These are phyloP conservation scores for Suhomyces bokatorum DNA, from an alignment of 1,139 yeast species.

Conservation along the genomic window DNA sequence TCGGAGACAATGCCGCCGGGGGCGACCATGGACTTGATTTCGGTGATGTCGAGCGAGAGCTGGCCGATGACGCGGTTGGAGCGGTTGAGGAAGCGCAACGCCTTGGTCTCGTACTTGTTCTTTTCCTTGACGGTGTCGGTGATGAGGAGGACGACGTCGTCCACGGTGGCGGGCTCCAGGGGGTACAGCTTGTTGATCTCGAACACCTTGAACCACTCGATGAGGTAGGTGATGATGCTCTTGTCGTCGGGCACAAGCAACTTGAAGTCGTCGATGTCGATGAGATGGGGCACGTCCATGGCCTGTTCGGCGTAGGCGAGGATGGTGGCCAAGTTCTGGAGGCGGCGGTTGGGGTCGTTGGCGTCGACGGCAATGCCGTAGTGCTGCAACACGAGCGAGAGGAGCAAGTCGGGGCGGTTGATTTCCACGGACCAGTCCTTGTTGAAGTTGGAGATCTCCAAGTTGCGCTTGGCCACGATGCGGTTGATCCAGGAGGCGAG, in stretches of 20 bases:
- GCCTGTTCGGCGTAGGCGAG: conserved; percentile 34
- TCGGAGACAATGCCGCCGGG: conserved; percentile 1
- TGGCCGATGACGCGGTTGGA: conserved; percentile 18
- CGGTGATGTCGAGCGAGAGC: conserved; percentile 10
- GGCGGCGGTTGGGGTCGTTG: conserved; percentile 26
- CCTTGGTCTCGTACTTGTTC: conserved; percentile 33
- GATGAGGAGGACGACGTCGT: conserved; percentile 25
- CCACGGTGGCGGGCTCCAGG: conserved; percentile 5
- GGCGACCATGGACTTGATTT: not conserved
- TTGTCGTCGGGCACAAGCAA: conserved; percentile 61
- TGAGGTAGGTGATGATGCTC: conserved; percentile 62
- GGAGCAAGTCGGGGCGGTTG: conserved; percentile 30
- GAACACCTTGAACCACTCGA: conserved; percentile 62
- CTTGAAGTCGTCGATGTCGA: conserved; percentile 62
- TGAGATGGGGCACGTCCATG: conserved; percentile 54
- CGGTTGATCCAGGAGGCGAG: conserved; percentile 38
- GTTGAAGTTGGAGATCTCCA: conserved; percentile 33
- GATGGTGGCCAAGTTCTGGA: conserved; percentile 24
- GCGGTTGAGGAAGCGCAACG: conserved; percentile 32
- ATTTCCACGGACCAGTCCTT: conserved; percentile 42
- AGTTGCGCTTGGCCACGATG: conserved; percentile 21
- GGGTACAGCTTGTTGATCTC: conserved; percentile 23
- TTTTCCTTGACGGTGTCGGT: conserved; percentile 27
- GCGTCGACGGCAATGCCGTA: conserved; percentile 13
- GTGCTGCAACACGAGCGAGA: conserved; percentile 26